Conservation (phyloP, 2,329 filamentous ascomycete species). For the Pyrenophora tritici-repentis region DNA sequence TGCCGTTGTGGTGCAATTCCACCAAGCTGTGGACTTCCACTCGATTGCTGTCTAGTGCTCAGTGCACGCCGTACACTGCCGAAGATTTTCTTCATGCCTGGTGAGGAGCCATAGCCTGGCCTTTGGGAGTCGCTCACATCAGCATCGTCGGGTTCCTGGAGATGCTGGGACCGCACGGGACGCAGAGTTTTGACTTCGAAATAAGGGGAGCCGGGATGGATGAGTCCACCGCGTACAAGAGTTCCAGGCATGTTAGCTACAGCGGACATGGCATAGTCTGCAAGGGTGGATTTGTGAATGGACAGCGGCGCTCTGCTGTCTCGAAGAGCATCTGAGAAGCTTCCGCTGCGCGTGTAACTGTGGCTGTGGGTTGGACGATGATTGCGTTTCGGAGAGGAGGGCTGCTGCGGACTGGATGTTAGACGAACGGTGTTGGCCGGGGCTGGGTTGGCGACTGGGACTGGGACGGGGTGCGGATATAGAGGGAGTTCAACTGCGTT, state of each 20-base stretch:
- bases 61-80: slow-evolving; percentile 83
- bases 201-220: slow-evolving; percentile 81
- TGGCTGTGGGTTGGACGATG: slow-evolving; percentile 45
- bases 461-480: slow-evolving; percentile 46
- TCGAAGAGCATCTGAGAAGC: slow-evolving; percentile 81
- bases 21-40: slow-evolving; percentile 31
- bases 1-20: slow-evolving; percentile 27
- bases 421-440: slow-evolving; percentile 36
- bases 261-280: slow-evolving; percentile 56
- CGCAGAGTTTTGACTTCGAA: slow-evolving; percentile 61
- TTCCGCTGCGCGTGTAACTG: slow-evolving; percentile 82
- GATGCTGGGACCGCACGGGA: slow-evolving; percentile 39
- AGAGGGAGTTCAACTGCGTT: slow-evolving; percentile 47
- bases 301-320: slow-evolving; percentile 65
- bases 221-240: slow-evolving; percentile 82
- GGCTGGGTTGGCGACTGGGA: slow-evolving; percentile 40
- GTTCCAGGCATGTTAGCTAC: slow-evolving; percentile 76
- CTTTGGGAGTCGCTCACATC: slow-evolving; percentile 28
- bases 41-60: slow-evolving; percentile 60
- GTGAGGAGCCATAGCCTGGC: slow-evolving; percentile 43
- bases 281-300: slow-evolving; percentile 51
- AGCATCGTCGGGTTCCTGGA: slow-evolving; percentile 38
- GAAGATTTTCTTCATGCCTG: slow-evolving; percentile 83
- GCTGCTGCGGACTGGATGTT: slow-evolving; percentile 37
- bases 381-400: slow-evolving; percentile 30